Evolutionary conservation across 495 filamentous ascomycete genomes (phyloP), one percentile per base, ranked within the genome.

Genomic region (Lindgomyces ingoldianus): DNA sequence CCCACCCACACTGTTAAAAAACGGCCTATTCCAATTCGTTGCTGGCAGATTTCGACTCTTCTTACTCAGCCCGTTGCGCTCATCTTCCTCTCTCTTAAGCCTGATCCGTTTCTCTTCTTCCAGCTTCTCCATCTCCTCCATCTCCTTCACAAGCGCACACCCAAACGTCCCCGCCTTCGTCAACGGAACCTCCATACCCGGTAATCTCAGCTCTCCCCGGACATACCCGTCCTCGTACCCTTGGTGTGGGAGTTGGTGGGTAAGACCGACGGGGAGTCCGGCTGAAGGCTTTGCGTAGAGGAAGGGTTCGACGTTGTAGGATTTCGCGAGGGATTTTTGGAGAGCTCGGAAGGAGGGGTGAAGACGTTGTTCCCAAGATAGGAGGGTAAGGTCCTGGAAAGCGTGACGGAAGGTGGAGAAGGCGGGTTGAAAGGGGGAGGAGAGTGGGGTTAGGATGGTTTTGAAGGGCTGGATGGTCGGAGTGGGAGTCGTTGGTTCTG

Each of bases 321-420:
- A 14, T 57, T 47, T 39, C 1, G 60, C 60, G 53, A 11, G 42
- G 14, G 18, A 1, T 12, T 26, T 36, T 24, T 59, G 56, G n/a
- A 44, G 44, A 2, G 6, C 10, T 14, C 18, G 11, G 56, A 29
- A 4, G 21, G 2, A 16, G n/a, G 56, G 46, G 21, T 39, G n/a
- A 16, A 73, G 39, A n/a, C 74, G 72, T 29, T 69, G 48, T n/a
- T 74, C 68, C 74, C 73, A 76, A n/a, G 67, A 12, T 2, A 74
- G 52, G 19, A 64, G 45, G 0, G 74, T 75, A 42, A 70, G 67
- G 54, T 67, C 62, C 8, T 55, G 51, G 70, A 77, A 77, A 21
- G 60, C 41, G 12, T 67, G 51, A 33, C 65, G 62, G 67, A 76
- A 77, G 8, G 45, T 53, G 24, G 29, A 29, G 47, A 76, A 69